Evolutionary conservation across 2,329 filamentous ascomycete genomes (phyloP), one percentile per base, ranked within the genome.

Genomic region (Apiospora arundinis): DNA sequence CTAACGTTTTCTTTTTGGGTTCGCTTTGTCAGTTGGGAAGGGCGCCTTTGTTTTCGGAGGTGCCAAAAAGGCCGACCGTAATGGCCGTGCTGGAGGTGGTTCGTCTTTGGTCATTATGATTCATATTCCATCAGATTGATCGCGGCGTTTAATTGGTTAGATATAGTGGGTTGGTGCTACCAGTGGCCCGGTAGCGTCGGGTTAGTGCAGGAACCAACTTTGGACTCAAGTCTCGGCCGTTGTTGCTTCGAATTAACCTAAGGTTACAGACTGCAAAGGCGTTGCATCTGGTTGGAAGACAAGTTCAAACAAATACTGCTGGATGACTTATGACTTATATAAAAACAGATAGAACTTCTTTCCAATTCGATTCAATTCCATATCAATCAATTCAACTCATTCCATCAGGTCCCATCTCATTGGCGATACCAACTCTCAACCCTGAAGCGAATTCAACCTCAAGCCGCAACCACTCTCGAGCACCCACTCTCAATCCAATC

Each of bases 21-120:
- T 14, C 16, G 28, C 23, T 28, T 28, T 16, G 23, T 32, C 5
- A 8, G 6, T 56, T 18, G 25, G 18, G 21, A 60, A 9, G 14
- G 14, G 16, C 7, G 5, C 5, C 52, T 60, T 60, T 60, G 28
- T 60, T 52, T 5, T 28, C 28, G 6, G 28, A 37, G 25, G 2
- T n/a, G 28, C 56, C 32, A 11, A 12, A 12, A 40, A 16, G 28
- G 28, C 25, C 28, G 28, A 56, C 14, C 28, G 28, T 11, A 6
- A 37, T 21, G 32, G 32, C 28, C 18, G 56, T 1, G 18, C 1
- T 2, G 32, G 3, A 3, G 56, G 32, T 63, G 56, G 40, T 40
- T 63, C 1, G 56, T 70, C 66, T 28, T 69, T 70, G 48, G 56
- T 76, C 74, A 76, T 73, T 75, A 76, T 76, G 75, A 76, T 67